A percentile compares a stretch with the other conserved stretches of the same genome.
phyloP scores from a whole-genome alignment of 2,329 filamentous ascomycete genomes.

The Onygena corvina region DNA sequence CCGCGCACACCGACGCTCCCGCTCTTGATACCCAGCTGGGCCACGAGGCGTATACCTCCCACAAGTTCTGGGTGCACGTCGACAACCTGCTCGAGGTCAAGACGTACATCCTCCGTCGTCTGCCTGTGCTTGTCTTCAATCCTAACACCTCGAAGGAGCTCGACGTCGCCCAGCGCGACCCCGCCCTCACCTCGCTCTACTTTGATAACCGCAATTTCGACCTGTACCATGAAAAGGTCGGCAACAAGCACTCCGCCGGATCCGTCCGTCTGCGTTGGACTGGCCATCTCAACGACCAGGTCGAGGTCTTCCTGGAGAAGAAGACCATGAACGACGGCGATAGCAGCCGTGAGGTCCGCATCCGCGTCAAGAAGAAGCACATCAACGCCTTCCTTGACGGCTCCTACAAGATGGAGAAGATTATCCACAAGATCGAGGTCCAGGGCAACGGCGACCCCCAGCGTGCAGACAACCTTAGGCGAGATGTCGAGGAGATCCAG shows the following conservation, averaged over 20 bases:
- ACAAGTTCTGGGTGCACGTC: slow-evolving; percentile 94
- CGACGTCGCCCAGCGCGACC: slow-evolving; percentile 65
- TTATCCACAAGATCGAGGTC: slow-evolving; percentile 67
- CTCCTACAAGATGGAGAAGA: slow-evolving; percentile 86
- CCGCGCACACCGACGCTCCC: slow-evolving; percentile 35
- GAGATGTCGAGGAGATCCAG: slow-evolving; percentile 65
- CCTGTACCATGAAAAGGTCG: slow-evolving; percentile 76
- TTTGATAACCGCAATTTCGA: slow-evolving; percentile 82
- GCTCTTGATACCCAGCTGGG: slow-evolving; percentile 37
- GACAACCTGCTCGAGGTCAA: slow-evolving; percentile 96
- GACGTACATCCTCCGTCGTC: slow-evolving; percentile 79
- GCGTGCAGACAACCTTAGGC: slow-evolving; percentile 57
- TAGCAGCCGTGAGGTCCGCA: slow-evolving; percentile 63
- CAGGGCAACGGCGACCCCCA: slow-evolving; percentile 53
- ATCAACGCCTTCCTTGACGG: slow-evolving; percentile 75
- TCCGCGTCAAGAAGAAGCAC: slow-evolving; percentile 89
- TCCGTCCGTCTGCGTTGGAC: slow-evolving; percentile 88
- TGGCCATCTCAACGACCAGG: slow-evolving; percentile 64
- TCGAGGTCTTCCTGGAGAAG: slow-evolving; percentile 76
- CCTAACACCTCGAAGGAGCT: slow-evolving; percentile 69
- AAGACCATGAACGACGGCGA: slow-evolving; percentile 71
- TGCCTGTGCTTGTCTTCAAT: slow-evolving; percentile 89
- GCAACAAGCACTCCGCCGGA: slow-evolving; percentile 59
- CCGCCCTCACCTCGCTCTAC: slow-evolving; percentile 88
- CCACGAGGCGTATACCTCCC: slow-evolving; percentile 62